A percentile compares a stretch with the other conserved stretches of the same genome.
Evolutionary conservation across 345 rosid genomes (phyloP).

Genomic region (Draba incana): DNA sequence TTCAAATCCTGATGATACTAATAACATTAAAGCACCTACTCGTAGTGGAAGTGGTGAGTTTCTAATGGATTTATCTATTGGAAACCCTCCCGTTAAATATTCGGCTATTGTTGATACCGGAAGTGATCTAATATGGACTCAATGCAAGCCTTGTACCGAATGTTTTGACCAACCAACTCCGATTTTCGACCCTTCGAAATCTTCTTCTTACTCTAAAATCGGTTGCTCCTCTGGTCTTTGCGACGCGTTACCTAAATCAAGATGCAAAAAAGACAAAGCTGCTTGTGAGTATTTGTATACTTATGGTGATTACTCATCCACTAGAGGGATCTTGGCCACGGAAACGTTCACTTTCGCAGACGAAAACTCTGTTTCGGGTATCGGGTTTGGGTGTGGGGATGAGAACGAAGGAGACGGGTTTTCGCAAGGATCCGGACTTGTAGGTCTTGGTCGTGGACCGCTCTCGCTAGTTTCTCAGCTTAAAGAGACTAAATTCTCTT

Average conservation of each 20-base stretch:
- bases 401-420: slow-evolving; percentile 88
- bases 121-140: slow-evolving; percentile 95
- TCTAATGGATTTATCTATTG: slow-evolving; percentile 69
- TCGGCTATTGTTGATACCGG: slow-evolving; percentile 87
- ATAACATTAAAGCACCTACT: slow-evolving; percentile 50
- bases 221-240: slow-evolving; percentile 70
- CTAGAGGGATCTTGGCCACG: slow-evolving; percentile 62
- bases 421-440: slow-evolving; percentile 80
- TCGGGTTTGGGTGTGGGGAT: slow-evolving; percentile 86
- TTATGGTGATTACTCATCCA: slow-evolving; percentile 88
- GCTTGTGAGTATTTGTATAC: slow-evolving; percentile 73
- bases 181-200: slow-evolving; percentile 69
- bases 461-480: slow-evolving; percentile 81
- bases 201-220: slow-evolving; percentile 61
- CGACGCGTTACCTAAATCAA: slow-evolving; percentile 52
- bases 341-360: slow-evolving; percentile 76
- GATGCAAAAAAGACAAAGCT: slow-evolving; percentile 38
- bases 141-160: slow-evolving; percentile 78
- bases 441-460: slow-evolving; percentile 80
- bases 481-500: slow-evolving; percentile 72
- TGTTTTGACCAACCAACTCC: slow-evolving; percentile 79
- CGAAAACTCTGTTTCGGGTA: slow-evolving; percentile 45
- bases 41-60: slow-evolving; percentile 81
- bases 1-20: slow-evolving; percentile 34
- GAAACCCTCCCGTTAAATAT: slow-evolving; percentile 62